A percentile compares a stretch with the other conserved stretches of the same genome.
phyloP scores from a whole-genome alignment of 2,329 filamentous ascomycete genomes.

The Colletotrichum sp. region DNA sequence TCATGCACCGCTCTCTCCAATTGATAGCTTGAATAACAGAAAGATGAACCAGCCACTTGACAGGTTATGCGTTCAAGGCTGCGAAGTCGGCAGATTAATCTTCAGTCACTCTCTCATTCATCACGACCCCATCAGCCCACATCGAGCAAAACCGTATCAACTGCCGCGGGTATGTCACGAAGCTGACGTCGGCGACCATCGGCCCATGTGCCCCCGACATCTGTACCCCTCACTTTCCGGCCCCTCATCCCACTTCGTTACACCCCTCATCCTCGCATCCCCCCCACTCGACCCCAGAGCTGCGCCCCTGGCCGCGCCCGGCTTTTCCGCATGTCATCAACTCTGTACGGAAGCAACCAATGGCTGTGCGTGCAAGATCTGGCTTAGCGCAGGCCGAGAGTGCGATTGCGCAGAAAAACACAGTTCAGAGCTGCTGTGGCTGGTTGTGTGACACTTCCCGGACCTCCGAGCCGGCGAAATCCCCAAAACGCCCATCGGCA shows the following conservation, averaged over 20 bases:
- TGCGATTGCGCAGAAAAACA: neutral
- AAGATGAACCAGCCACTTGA: too few species aligned
- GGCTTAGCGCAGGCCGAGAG: neutral
- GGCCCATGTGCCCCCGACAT: constrained; percentile 6
- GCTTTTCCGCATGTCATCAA: neutral
- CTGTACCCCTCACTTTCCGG: constrained; percentile 6
- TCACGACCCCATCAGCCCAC: neutral
- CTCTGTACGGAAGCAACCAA: neutral
- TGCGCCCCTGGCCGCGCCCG: neutral
- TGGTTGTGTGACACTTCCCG: neutral
- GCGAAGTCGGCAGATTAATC: neutral
- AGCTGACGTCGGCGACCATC: neutral
- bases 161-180: neutral
- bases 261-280: neutral
- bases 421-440: neutral
- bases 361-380: neutral
- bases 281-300: neutral
- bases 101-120: neutral
- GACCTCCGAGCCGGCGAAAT: constrained; percentile 9
- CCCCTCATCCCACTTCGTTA: neutral
- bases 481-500: neutral
- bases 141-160: neutral
- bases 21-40: neutral
- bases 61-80: rapidly evolving
- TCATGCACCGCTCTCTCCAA: neutral